phyloP scores from a whole-genome alignment of 345 rosid genomes.

The Reutealis trisperma region DNA sequence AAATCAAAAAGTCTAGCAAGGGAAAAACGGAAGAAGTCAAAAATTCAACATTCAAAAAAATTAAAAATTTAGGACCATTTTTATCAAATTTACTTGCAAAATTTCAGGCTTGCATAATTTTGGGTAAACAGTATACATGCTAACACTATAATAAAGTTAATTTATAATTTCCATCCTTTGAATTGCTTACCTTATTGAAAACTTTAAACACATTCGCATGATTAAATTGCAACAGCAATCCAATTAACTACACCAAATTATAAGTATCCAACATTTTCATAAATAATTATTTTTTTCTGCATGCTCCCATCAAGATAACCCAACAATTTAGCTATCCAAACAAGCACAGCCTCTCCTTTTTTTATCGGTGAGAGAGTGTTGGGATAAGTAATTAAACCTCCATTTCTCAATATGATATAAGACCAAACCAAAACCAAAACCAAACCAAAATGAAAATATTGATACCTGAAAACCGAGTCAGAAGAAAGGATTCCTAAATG shows the following conservation, averaged over 20 bases:
- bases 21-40: constrained; percentile 16
- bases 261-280: background rate
- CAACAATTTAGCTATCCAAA: background rate
- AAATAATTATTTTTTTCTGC: background rate
- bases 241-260: background rate
- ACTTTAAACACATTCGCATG: background rate
- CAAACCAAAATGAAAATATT: background rate
- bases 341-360: background rate
- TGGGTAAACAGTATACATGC: background rate
- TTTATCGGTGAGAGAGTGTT: background rate
- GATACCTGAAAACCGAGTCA: constrained; percentile 95
- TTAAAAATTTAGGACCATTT: background rate
- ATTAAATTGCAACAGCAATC: background rate
- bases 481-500: constrained; percentile 92
- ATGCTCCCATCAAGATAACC: background rate
- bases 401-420: background rate
- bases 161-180: background rate
- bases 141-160: background rate
- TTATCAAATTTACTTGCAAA: background rate
- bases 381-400: background rate
- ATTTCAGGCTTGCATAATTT: background rate
- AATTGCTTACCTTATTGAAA: background rate
- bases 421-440: background rate
- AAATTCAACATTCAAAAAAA: background rate
- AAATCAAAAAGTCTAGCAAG: constrained; percentile 72